Evolutionary conservation across 164 flowering plant genomes (phyloP).

Genomic region (Magnolia sinica): DNA sequence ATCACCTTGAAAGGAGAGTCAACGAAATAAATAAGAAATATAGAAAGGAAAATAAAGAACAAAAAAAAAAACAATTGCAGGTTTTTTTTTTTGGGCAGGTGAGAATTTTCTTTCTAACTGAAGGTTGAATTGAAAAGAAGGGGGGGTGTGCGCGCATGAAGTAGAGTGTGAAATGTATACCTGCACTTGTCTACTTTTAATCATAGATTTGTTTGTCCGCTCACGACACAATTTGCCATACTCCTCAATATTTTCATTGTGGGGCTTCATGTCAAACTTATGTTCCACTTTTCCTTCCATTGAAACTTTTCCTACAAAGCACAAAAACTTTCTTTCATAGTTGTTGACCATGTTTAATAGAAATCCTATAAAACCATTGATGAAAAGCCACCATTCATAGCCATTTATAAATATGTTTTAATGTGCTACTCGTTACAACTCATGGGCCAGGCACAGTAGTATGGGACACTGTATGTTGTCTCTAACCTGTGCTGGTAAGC

Average conservation of each 20-base stretch:
- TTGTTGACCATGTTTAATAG: background rate
- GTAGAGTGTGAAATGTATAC: slow-evolving; percentile 21
- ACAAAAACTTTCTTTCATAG: slow-evolving; percentile 11
- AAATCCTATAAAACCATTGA: too few relatives aligned
- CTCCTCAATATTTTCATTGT: slow-evolving; percentile 44
- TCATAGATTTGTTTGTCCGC: slow-evolving; percentile 63
- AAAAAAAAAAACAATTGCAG: background rate
- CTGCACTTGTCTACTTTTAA: slow-evolving; percentile 69
- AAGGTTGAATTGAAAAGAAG: background rate
- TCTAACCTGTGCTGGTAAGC: too few relatives aligned
- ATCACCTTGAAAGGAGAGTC: slow-evolving; percentile 42
- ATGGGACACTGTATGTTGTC: too few relatives aligned
- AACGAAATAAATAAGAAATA: background rate
- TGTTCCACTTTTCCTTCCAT: slow-evolving; percentile 75
- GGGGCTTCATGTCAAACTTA: slow-evolving; percentile 89
- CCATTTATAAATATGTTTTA: too few relatives aligned
- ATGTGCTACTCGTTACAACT: too few relatives aligned
- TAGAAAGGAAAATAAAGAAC: too few relatives aligned
- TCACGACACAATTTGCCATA: slow-evolving; percentile 81
- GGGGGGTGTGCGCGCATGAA: background rate
- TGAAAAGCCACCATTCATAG: too few relatives aligned
- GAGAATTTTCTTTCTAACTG: background rate
- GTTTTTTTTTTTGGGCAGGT: background rate
- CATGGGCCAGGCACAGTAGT: too few relatives aligned
- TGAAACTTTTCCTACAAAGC: slow-evolving; percentile 51